Conservation (phyloP, 2,329 filamentous ascomycete species). For the Trichophaea hybrida region DNA sequence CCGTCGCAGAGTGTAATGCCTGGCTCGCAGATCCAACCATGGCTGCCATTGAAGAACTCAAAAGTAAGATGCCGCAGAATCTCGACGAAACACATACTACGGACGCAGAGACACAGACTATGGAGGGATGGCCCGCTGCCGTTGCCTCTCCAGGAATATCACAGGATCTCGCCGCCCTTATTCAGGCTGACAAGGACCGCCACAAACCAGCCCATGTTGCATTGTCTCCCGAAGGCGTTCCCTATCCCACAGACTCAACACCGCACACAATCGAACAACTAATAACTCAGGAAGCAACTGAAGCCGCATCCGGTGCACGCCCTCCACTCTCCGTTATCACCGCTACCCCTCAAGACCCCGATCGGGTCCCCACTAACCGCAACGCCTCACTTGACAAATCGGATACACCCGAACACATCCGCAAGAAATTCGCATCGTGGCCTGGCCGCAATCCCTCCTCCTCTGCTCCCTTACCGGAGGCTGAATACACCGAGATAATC, state of each 20-base stretch:
- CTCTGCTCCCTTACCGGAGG: constrained; percentile 9
- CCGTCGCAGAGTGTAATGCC: not conserved
- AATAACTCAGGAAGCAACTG: not conserved
- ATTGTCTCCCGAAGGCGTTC: not conserved
- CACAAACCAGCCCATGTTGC: not conserved
- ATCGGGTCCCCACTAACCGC: not conserved
- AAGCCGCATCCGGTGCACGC: not conserved
- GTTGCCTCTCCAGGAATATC: not conserved
- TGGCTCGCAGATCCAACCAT: not conserved
- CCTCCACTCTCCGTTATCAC: not conserved
- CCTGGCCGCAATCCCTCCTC: not conserved
- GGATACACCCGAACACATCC: too few species aligned
- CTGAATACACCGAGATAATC: constrained; percentile 15
- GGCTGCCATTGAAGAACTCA: not conserved
- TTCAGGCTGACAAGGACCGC: not conserved
- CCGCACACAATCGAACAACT: too few species aligned
- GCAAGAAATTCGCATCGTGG: too few species aligned
- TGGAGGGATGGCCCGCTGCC: not conserved
- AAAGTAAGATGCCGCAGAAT: not conserved
- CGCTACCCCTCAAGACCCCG: not conserved
- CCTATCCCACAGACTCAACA: too few species aligned
- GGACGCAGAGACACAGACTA: not conserved
- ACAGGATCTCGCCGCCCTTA: not conserved
- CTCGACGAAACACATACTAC: not conserved
- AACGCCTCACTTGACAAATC: too few species aligned